Evolutionary conservation across 108 stramenopile species (phyloP).

Genomic region (Aurantiochytrium sp.): DNA sequence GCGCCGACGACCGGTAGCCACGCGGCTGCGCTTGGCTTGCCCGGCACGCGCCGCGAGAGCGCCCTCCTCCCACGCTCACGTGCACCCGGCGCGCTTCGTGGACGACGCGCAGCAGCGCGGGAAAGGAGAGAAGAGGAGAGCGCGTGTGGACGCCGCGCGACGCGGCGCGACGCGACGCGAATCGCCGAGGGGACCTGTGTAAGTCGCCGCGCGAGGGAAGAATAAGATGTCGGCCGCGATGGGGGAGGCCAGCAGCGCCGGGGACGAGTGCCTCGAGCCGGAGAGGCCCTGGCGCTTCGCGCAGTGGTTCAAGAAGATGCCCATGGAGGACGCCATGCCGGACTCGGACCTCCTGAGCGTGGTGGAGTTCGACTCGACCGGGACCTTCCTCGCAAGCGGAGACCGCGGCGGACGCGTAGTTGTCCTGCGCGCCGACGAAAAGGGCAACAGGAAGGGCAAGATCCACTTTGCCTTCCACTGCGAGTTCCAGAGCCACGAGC

Average conservation of each 20-base stretch:
- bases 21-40: too few relatives aligned
- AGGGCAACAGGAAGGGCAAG: not conserved
- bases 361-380: conserved; percentile 44
- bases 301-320: conserved; percentile 37
- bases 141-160: too few relatives aligned
- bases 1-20: too few relatives aligned
- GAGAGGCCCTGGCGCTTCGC: conserved; percentile 25
- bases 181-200: too few relatives aligned
- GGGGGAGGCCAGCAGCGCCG: not conserved
- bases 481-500: conserved; percentile 65
- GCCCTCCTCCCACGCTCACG: too few relatives aligned
- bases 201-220: not conserved
- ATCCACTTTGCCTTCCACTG: conserved; percentile 51
- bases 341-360: conserved; percentile 48
- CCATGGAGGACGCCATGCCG: not conserved
- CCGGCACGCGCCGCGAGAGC: too few relatives aligned
- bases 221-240: not conserved
- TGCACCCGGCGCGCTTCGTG: too few relatives aligned
- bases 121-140: too few relatives aligned
- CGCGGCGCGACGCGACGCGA: too few relatives aligned
- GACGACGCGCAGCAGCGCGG: too few relatives aligned
- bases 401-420: conserved; percentile 53
- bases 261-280: not conserved
- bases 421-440: conserved; percentile 30
- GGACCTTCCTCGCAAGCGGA: conserved; percentile 45